Evolutionary conservation across 169 alveolate genomes (phyloP).

Genomic region (Plasmodium relictum): DNA sequence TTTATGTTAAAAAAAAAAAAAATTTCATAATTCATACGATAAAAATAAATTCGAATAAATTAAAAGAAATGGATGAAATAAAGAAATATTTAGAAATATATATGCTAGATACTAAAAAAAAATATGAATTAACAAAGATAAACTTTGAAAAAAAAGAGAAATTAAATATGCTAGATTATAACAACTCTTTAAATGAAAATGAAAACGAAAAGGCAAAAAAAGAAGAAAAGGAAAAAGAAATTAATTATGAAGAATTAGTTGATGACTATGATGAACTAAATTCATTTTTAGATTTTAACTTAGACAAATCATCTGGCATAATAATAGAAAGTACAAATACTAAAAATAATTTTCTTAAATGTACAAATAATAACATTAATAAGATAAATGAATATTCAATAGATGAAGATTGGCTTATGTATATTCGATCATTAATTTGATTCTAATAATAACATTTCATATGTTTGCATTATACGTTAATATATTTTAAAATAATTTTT

Average conservation of each 20-base stretch:
- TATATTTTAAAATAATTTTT: no score
- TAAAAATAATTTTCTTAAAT: background rate
- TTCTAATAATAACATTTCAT: background rate
- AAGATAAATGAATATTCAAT: conserved; percentile 15
- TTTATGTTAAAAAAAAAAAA: conserved; percentile 34
- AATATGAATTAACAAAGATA: background rate
- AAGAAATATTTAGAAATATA: conserved; percentile 8
- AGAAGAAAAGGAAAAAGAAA: background rate
- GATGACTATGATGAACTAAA: conserved; percentile 56
- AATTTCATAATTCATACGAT: conserved; percentile 10
- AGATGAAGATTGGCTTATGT: conserved; percentile 66
- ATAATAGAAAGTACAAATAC: conserved; percentile 6
- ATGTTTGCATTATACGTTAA: background rate
- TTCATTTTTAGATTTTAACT: conserved; percentile 41
- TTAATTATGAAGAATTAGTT: conserved; percentile 14
- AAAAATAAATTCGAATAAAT: conserved; percentile 8
- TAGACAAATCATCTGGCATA: conserved; percentile 53
- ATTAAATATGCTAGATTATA: background rate
- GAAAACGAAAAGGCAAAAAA: conserved; percentile 1
- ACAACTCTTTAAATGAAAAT: background rate
- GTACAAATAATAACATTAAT: background rate
- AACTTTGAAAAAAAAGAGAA: background rate
- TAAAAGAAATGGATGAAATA: conserved; percentile 13
- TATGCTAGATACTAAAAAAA: conserved; percentile 7
- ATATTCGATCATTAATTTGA: conserved; percentile 56